Evolutionary conservation across 441 rosid genomes (phyloP), one percentile per base, ranked within the genome.

Genomic region (Euphorbia schlechtendalii): DNA sequence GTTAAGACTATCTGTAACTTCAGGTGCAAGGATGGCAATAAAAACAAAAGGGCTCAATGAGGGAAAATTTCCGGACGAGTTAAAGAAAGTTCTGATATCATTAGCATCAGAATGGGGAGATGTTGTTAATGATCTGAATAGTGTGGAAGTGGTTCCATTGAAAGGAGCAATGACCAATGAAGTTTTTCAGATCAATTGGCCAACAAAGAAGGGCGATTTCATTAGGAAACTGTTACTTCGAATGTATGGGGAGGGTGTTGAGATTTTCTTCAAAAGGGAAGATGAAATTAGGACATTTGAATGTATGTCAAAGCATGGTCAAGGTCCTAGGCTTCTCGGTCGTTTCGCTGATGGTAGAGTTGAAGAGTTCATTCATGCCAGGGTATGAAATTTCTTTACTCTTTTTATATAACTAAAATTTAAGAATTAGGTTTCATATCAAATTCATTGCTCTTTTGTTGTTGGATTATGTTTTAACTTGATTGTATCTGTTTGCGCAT

Each of bases 171-270:
- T 87, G 90, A 87, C 94, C 57, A n/a, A n/a, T n/a, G n/a, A n/a
- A n/a, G n/a, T n/a, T n/a, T n/a, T n/a, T n/a, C n/a, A n/a, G n/a
- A n/a, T 85, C 41, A 87, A 78, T 67, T 87, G 94, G 94, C 90
- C 86, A 0, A 78, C 84, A 14, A 80, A 71, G 72, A 73, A 55
- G 22, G 80, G 74, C 13, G 79, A 65, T 43, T 56, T 70, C 41
- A 67, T 57, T 41, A 70, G 91, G 0, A 90, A 89, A 76, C 83
- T 90, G 71, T 28, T 94, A 65, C 80, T 89, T 70, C 81, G 99
- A 78, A 84, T 94, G 64, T 94, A 94, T 38, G 96, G 99, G n/a
- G 94, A 90, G 74, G 99, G 99, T 21, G 96, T 90, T 61, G 97
- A 84, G 11, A 77, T 85, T 24, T 93, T 90, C 74, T 90, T 93